A percentile compares a stretch with the other conserved stretches of the same genome.
These are phyloP conservation scores for Thalassiosira profunda DNA, from an alignment of 108 stramenopile genomes.

Conservation along the genomic window DNA sequence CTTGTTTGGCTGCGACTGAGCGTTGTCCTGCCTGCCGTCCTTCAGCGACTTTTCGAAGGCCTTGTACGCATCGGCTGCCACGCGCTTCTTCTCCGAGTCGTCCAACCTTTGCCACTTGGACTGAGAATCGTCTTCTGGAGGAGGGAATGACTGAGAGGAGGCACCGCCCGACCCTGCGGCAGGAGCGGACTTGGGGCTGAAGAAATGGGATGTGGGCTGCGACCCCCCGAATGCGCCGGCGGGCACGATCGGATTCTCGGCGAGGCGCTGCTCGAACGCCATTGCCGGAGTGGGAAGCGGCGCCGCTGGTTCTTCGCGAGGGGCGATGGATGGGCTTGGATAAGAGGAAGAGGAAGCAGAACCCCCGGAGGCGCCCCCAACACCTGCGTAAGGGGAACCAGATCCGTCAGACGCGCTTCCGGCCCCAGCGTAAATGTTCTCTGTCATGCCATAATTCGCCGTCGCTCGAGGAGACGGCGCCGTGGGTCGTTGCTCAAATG, in stretches of 20 bases:
- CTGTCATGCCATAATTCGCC: neutral
- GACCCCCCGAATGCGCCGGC: constrained; percentile 49
- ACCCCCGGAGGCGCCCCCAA: too few relatives aligned
- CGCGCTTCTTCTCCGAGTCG: constrained; percentile 46
- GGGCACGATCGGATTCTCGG: constrained; percentile 34
- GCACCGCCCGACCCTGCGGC: neutral
- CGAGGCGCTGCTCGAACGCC: constrained; percentile 29
- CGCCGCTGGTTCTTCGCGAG: constrained; percentile 11
- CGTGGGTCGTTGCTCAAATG: constrained; percentile 4
- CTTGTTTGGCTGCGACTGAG: constrained; percentile 13
- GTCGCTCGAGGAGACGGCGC: neutral
- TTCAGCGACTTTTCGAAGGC: constrained; percentile 43
- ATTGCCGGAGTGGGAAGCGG: constrained; percentile 24
- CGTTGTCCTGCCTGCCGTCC: constrained; percentile 20
- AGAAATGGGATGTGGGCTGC: constrained; percentile 44
- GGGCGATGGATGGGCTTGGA: constrained; percentile 25
- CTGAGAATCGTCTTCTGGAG: constrained; percentile 38
- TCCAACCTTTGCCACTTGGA: constrained; percentile 46
- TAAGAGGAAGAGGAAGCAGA: neutral
- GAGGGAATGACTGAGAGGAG: constrained; percentile 1
- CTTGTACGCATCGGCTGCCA: constrained; percentile 47
- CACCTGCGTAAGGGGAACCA: too few relatives aligned
- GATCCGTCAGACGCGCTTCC: too few relatives aligned
- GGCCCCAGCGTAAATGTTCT: constrained; percentile 6
- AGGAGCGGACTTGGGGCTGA: constrained; percentile 17